Conservation (phyloP, 257 asterid species). For the Solanum bulbocastanum region DNA sequence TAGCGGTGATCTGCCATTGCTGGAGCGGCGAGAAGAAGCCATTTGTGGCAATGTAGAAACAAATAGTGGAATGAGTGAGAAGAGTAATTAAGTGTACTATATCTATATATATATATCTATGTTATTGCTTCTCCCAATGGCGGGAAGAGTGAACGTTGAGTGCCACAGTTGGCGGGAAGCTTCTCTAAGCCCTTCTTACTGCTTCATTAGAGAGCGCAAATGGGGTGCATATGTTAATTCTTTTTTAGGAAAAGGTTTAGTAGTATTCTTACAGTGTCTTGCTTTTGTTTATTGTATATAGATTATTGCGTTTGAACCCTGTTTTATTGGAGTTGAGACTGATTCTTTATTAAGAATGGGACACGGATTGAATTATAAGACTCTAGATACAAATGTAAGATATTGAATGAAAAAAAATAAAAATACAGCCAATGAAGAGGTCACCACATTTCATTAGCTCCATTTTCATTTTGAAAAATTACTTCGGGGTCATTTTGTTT, state of each 20-base stretch:
- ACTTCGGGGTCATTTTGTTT: neutral
- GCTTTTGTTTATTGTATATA: neutral
- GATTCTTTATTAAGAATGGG: neutral
- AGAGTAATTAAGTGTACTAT: neutral
- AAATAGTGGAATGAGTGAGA: neutral
- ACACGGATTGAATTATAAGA: neutral
- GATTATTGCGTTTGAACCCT: neutral
- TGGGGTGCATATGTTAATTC: neutral
- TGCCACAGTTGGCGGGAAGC: neutral
- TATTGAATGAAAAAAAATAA: neutral
- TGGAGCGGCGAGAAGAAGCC: conserved; percentile 38
- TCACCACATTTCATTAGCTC: neutral
- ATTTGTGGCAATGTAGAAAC: conserved; percentile 7
- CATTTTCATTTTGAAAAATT: neutral
- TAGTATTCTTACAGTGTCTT: too few relatives aligned
- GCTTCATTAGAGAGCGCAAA: neutral
- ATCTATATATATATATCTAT: neutral
- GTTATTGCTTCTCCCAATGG: neutral
- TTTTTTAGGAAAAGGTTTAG: neutral
- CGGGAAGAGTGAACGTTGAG: neutral
- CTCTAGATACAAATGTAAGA: neutral
- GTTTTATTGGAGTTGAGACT: neutral
- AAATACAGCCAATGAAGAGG: neutral
- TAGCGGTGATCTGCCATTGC: conserved; percentile 84
- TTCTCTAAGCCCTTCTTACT: neutral